Conservation (phyloP, 768 basidiomycete genomes). For the Tulasnella sp. region DNA sequence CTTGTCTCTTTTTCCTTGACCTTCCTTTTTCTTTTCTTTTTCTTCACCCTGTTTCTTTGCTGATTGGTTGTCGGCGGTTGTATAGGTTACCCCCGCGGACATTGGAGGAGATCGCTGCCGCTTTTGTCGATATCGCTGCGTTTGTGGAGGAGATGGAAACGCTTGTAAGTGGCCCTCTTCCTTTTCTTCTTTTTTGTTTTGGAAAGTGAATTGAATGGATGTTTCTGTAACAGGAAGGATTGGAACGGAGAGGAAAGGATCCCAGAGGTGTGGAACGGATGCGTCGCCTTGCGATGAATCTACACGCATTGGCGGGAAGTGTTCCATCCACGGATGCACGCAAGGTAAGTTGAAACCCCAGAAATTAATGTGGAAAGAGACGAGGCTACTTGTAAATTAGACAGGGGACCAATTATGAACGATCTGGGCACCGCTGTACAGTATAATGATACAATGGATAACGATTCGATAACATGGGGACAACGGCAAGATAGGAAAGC, state of each 20-base stretch:
- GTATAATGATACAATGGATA: too few species aligned
- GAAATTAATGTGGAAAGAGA: not conserved
- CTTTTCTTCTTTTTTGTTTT: not conserved
- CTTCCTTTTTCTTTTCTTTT: not conserved
- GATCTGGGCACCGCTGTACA: too few species aligned
- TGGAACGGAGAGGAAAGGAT: slow-evolving; percentile 5
- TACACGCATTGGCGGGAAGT: not conserved
- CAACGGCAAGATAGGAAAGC: too few species aligned
- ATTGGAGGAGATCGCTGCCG: slow-evolving; percentile 9
- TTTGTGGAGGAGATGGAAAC: slow-evolving; percentile 15
- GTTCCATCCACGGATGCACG: not conserved
- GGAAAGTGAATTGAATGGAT: not conserved
- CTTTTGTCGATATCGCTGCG: slow-evolving; percentile 11
- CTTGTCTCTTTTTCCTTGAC: too few species aligned
- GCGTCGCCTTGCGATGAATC: slow-evolving; percentile 10
- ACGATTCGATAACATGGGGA: too few species aligned
- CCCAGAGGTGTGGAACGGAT: slow-evolving; percentile 13
- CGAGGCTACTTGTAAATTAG: too few species aligned
- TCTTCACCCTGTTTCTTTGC: not conserved
- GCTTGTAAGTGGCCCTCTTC: not conserved
- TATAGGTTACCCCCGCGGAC: slow-evolving; percentile 4
- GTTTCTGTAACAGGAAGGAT: slow-evolving; percentile 4
- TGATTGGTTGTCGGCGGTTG: not conserved
- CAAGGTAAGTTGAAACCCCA: not conserved
- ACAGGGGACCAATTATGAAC: too few species aligned